phyloP scores from a whole-genome alignment of 2,329 filamentous ascomycete genomes.

The Trichoderma arundinaceum region DNA sequence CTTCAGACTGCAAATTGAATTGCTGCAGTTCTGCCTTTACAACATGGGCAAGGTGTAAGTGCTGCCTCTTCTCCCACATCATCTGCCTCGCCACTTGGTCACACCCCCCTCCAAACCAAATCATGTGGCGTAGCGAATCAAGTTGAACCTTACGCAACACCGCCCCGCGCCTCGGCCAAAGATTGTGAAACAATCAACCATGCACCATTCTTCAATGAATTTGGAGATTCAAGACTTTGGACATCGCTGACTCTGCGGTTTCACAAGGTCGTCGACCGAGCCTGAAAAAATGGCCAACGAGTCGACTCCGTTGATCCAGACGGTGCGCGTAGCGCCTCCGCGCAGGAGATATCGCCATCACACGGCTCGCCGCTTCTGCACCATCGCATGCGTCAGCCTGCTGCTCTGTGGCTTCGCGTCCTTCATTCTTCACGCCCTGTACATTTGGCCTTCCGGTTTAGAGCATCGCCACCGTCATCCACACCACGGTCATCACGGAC shows the following conservation, averaged over 20 bases:
- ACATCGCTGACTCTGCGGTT: background rate
- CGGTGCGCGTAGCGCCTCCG: slow-evolving; percentile 60
- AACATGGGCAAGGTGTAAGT: slow-evolving; percentile 32
- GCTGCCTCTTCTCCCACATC: background rate
- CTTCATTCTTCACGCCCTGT: slow-evolving; percentile 55
- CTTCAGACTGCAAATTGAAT: background rate
- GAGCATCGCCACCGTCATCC: slow-evolving; percentile 32
- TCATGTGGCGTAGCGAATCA: slow-evolving; percentile 28
- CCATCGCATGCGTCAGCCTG: slow-evolving; percentile 62
- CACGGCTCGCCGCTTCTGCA: slow-evolving; percentile 69
- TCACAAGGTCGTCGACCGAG: slow-evolving; percentile 31
- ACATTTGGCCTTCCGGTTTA: slow-evolving; percentile 47
- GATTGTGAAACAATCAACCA: background rate
- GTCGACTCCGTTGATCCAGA: slow-evolving; percentile 70
- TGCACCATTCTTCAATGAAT: background rate
- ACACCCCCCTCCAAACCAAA: slow-evolving; percentile 2
- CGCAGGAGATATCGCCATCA: slow-evolving; percentile 64
- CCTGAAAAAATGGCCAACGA: slow-evolving; percentile 54
- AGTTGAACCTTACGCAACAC: slow-evolving; percentile 15
- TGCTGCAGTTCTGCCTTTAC: background rate
- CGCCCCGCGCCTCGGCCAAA: slow-evolving; percentile 12
- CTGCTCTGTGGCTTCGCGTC: slow-evolving; percentile 57
- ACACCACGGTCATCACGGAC: slow-evolving; percentile 37
- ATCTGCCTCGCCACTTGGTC: slow-evolving; percentile 21
- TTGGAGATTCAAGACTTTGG: background rate